Evolutionary conservation across 1,284 basidiomycete genomes (phyloP).

Genomic region (Cutaneotrichosporon sp.): DNA sequence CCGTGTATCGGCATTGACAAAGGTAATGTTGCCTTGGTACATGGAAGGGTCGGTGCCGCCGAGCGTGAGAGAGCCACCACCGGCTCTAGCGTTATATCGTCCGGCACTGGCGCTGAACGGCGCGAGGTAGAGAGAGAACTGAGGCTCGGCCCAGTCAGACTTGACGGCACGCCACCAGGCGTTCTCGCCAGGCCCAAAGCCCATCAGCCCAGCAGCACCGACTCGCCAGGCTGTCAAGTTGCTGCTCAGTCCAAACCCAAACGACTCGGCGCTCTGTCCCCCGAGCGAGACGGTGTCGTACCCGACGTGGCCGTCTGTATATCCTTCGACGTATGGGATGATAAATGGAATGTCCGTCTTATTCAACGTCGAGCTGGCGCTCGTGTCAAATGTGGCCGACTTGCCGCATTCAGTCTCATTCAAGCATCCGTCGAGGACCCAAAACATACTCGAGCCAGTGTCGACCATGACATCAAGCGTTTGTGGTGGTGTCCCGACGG

Average conservation of each 20-base stretch:
- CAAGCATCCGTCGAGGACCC: slow-evolving; percentile 38
- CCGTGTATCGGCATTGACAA: not conserved
- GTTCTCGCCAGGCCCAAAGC: not conserved
- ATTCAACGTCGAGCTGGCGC: slow-evolving; percentile 23
- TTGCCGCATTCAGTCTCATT: slow-evolving; percentile 17
- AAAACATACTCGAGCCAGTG: slow-evolving; percentile 56
- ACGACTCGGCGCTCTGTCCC: not conserved
- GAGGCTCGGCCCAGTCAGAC: not conserved
- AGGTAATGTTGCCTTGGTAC: slow-evolving; percentile 4
- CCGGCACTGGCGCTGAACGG: not conserved
- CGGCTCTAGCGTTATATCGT: not conserved
- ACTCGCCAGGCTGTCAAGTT: not conserved
- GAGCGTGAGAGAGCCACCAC: not conserved
- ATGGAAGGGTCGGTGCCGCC: not conserved
- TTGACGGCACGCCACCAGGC: not conserved
- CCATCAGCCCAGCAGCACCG: slow-evolving; percentile 50
- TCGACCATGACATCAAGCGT: slow-evolving; percentile 55
- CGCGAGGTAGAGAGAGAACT: slow-evolving; percentile 1
- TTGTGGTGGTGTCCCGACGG: slow-evolving; percentile 48
- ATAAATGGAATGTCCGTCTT: slow-evolving; percentile 28
- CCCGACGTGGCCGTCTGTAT: not conserved
- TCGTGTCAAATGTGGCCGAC: slow-evolving; percentile 13
- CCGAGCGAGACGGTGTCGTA: not conserved
- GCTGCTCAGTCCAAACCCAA: not conserved
- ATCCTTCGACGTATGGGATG: not conserved